Evolutionary conservation across 2,329 filamentous ascomycete genomes (phyloP).

Genomic region (Coleophoma cylindrospora): DNA sequence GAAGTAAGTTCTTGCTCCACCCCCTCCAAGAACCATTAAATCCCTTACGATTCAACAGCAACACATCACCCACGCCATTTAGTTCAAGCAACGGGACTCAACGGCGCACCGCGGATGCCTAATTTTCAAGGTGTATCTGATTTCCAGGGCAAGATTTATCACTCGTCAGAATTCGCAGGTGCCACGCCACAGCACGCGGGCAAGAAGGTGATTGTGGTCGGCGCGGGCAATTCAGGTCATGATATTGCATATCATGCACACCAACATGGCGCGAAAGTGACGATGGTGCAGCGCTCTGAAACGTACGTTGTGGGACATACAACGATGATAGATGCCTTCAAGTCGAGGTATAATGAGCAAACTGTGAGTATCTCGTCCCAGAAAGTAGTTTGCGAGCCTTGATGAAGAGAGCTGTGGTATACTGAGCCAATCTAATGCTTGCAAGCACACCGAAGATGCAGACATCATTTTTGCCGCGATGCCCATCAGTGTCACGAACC

Average conservation of each 20-base stretch:
- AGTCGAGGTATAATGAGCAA: conserved; percentile 31
- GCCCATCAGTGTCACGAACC: conserved; percentile 54
- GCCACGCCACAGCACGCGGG: conserved; percentile 38
- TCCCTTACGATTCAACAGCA: conserved; percentile 30
- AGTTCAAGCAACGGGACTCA: conserved; percentile 46
- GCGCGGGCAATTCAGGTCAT: conserved; percentile 62
- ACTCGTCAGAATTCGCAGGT: conserved; percentile 54
- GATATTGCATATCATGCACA: conserved; percentile 63
- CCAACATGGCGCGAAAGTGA: conserved; percentile 60
- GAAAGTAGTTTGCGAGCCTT: conserved; percentile 16
- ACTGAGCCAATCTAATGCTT: neutral
- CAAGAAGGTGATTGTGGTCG: conserved; percentile 60
- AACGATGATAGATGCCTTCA: conserved; percentile 31
- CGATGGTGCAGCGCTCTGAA: conserved; percentile 61
- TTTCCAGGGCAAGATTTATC: conserved; percentile 57
- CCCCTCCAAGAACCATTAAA: conserved; percentile 28
- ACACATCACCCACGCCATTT: conserved; percentile 42
- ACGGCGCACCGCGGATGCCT: conserved; percentile 43
- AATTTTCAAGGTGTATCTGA: conserved; percentile 38
- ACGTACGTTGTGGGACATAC: conserved; percentile 57
- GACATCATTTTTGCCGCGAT: conserved; percentile 54
- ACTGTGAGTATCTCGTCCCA: conserved; percentile 42
- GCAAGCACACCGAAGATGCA: conserved; percentile 42
- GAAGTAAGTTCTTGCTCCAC: neutral
- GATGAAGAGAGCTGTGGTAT: no score